phyloP scores from a whole-genome alignment of 495 filamentous ascomycete species.

The Zalerion maritima region DNA sequence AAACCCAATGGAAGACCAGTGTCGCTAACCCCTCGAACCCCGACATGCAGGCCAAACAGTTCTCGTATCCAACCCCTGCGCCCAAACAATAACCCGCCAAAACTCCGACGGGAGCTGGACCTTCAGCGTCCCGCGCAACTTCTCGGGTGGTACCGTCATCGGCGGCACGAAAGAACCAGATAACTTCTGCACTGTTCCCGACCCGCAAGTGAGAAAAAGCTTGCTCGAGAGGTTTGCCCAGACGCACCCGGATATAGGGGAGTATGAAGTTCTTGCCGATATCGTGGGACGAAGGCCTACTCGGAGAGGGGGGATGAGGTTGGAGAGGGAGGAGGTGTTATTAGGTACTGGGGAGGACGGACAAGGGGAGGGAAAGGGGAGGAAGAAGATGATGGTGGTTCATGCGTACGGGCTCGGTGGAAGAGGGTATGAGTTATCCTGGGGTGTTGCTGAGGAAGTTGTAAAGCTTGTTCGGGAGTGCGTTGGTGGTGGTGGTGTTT shows the following conservation, averaged over 20 bases:
- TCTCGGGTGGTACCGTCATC: conserved; percentile 45
- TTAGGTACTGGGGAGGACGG: background rate
- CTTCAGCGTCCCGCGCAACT: conserved; percentile 44
- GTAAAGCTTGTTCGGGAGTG: conserved; percentile 15
- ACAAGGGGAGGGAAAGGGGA: conserved; percentile 26
- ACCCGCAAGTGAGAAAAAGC: conserved; percentile 25
- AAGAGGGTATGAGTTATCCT: conserved; percentile 39
- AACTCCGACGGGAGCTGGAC: conserved; percentile 44
- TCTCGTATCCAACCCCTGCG: conserved; percentile 26
- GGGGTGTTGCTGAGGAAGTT: conserved; percentile 31
- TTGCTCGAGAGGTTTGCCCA: conserved; percentile 27
- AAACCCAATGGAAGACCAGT: conserved; percentile 23
- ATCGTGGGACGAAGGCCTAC: conserved; percentile 31
- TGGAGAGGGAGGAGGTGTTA: conserved; percentile 23
- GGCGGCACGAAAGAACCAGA: conserved; percentile 48
- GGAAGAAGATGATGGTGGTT: conserved; percentile 28
- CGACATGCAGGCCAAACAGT: conserved; percentile 25
- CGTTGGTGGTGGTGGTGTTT: conserved; percentile 6
- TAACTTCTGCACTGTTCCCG: conserved; percentile 38
- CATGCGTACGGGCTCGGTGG: conserved; percentile 53
- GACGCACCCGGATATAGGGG: conserved; percentile 24
- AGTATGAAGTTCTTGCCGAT: conserved; percentile 25
- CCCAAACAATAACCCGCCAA: conserved; percentile 41
- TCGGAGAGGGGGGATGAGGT: conserved; percentile 24
- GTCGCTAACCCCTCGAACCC: background rate